These are phyloP conservation scores for Mycena floridula DNA, from an alignment of 768 basidiomycete species.

Conservation along the genomic window DNA sequence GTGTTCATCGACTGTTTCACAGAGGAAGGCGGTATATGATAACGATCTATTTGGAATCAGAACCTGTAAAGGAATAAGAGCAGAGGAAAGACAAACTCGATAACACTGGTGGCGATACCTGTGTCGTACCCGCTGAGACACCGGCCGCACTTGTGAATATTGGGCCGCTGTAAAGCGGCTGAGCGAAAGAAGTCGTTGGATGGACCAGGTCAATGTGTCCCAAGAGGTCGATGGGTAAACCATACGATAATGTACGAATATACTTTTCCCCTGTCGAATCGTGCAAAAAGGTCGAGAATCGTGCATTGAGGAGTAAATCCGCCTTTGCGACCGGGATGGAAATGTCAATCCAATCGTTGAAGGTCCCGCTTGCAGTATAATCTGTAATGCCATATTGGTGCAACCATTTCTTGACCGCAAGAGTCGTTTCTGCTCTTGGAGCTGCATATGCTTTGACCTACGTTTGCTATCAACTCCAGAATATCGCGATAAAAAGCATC, in stretches of 20 bases:
- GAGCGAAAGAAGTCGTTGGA: not conserved
- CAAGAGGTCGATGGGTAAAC: constrained; percentile 21
- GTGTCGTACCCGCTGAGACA: too few species aligned
- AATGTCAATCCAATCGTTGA: constrained; percentile 26
- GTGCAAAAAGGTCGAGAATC: constrained; percentile 24
- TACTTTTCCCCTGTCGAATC: constrained; percentile 15
- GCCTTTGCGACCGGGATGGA: constrained; percentile 22
- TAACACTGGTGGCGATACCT: too few species aligned
- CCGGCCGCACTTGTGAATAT: not conserved
- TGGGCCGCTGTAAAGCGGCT: not conserved
- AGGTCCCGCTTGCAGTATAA: not conserved
- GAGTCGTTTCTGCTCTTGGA: not conserved
- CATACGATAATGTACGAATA: constrained; percentile 27
- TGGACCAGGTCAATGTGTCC: constrained; percentile 20
- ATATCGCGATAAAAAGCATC: too few species aligned
- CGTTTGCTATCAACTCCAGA: too few species aligned
- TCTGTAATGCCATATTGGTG: constrained; percentile 2
- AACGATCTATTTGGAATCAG: constrained; percentile 12
- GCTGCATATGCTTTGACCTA: constrained; percentile 4
- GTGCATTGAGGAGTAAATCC: constrained; percentile 23
- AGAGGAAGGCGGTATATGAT: constrained; percentile 24
- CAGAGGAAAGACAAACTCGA: not conserved
- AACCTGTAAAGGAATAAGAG: too few species aligned
- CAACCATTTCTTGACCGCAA: constrained; percentile 1
- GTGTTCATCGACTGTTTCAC: constrained; percentile 19